These are phyloP conservation scores for Fusarium albosuccineum DNA, from an alignment of 2,329 filamentous ascomycete genomes.

Conservation along the genomic window DNA sequence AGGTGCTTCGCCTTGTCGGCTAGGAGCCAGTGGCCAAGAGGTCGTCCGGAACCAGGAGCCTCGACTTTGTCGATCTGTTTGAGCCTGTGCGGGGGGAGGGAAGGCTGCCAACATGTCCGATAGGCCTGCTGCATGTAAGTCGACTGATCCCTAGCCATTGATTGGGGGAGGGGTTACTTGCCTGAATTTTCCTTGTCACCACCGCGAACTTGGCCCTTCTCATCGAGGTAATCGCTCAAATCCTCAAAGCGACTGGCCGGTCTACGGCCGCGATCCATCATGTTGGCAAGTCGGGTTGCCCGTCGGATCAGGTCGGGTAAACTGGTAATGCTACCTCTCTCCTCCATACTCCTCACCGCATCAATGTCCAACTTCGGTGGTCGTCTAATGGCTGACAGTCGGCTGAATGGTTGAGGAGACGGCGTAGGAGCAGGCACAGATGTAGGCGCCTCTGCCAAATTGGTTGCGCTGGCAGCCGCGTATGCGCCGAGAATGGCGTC, in stretches of 20 bases:
- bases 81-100: conserved; percentile 67
- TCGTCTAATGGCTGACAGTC: conserved; percentile 67
- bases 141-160: conserved; percentile 51
- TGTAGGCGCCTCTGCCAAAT: conserved; percentile 50
- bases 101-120: conserved; percentile 77
- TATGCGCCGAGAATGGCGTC: conserved; percentile 65
- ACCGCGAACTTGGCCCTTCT: conserved; percentile 55
- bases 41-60: conserved; percentile 58
- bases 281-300: conserved; percentile 86
- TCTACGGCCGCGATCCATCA: conserved; percentile 84
- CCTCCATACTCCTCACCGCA: conserved; percentile 83
- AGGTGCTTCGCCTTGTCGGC: conserved; percentile 36
- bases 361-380: conserved; percentile 86
- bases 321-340: conserved; percentile 90
- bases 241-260: conserved; percentile 71
- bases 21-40: conserved; percentile 64
- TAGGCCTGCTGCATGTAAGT: conserved; percentile 65
- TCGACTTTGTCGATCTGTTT: conserved; percentile 60
- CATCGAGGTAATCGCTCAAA: conserved; percentile 63
- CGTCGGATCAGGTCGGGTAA: conserved; percentile 90
- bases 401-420: conserved; percentile 53
- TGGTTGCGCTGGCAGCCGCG: conserved; percentile 61
- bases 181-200: conserved; percentile 57
- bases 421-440: conserved; percentile 41
- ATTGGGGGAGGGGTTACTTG: conserved; percentile 40